phyloP scores from a whole-genome alignment of 352 stramenopile genomes.

The Globisporangium echinulatum region DNA sequence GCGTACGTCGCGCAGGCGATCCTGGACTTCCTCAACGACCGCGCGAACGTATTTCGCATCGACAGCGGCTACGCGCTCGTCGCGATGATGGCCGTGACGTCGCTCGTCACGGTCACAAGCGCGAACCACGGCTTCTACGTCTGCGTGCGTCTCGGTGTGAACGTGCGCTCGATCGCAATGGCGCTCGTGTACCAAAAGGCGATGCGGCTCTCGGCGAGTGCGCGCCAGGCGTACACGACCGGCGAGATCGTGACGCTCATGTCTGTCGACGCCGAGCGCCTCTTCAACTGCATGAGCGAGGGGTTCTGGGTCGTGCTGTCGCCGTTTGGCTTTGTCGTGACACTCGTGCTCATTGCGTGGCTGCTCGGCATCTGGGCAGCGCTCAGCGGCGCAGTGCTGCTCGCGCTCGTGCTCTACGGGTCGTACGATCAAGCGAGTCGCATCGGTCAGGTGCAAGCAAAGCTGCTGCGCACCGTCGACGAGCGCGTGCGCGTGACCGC shows the following conservation, averaged over 20 bases:
- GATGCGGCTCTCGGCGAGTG: conserved; percentile 12
- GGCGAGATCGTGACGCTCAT: conserved; percentile 23
- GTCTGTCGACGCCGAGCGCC: conserved; percentile 20
- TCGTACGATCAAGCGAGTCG: not conserved
- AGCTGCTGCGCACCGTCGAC: conserved; percentile 10
- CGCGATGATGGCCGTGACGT: conserved; percentile 14
- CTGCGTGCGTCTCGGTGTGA: conserved; percentile 14
- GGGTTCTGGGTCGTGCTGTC: conserved; percentile 4
- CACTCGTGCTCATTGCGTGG: conserved; percentile 14
- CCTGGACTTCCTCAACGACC: not conserved
- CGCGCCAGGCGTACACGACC: conserved; percentile 15
- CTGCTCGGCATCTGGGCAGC: conserved; percentile 7
- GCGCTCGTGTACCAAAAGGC: conserved; percentile 17
- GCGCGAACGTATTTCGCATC: not conserved
- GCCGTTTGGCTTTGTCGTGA: conserved; percentile 10
- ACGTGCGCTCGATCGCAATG: conserved; percentile 19
- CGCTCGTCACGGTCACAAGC: conserved; percentile 14
- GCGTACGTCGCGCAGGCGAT: not conserved
- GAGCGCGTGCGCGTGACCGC: not conserved
- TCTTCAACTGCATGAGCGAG: conserved; percentile 16
- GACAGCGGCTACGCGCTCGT: conserved; percentile 15
- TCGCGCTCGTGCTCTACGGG: conserved; percentile 6
- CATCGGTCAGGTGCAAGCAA: conserved; percentile 2
- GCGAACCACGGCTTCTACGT: conserved; percentile 18
- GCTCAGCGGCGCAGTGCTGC: conserved; percentile 1